A percentile compares a stretch with the other conserved stretches of the same genome.
These are phyloP conservation scores for Talaromyces rugulosus DNA, from an alignment of 2,329 filamentous ascomycete genomes.

Conservation along the genomic window DNA sequence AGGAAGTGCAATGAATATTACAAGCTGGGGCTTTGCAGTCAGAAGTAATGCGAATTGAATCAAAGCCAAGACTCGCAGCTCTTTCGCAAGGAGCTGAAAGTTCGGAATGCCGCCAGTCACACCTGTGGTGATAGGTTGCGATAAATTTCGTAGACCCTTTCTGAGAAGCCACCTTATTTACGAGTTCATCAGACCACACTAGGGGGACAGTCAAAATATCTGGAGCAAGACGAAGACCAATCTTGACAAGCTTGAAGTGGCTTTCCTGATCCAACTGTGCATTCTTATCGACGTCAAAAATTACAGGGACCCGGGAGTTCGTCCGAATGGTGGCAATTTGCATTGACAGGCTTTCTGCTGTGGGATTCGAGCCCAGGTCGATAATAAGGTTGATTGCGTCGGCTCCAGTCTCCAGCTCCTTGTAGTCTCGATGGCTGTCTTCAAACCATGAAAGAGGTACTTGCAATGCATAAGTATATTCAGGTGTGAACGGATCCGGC, in stretches of 20 bases:
- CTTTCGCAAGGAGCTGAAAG: neutral
- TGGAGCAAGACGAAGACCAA: neutral
- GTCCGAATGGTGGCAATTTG: neutral
- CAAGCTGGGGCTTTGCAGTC: neutral
- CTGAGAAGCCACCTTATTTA: neutral
- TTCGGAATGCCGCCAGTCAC: neutral
- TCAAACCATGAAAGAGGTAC: neutral
- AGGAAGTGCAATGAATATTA: neutral
- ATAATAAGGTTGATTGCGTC: neutral
- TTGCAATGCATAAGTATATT: constrained; percentile 1
- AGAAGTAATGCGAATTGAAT: neutral
- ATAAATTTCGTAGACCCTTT: neutral
- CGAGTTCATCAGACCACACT: neutral
- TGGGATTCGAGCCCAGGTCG: neutral
- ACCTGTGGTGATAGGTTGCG: neutral
- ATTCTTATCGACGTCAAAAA: neutral
- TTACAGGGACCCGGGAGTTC: constrained; percentile 1
- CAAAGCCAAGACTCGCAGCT: neutral
- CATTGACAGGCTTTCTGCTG: neutral
- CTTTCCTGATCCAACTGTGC: neutral
- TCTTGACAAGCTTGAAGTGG: neutral
- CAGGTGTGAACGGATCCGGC: neutral
- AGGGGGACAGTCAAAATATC: neutral
- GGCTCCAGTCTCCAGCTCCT: neutral
- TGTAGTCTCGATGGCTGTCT: neutral